Evolutionary conservation across 2,329 filamentous ascomycete species (phyloP).

Genomic region (Paradendryphiella salina): DNA sequence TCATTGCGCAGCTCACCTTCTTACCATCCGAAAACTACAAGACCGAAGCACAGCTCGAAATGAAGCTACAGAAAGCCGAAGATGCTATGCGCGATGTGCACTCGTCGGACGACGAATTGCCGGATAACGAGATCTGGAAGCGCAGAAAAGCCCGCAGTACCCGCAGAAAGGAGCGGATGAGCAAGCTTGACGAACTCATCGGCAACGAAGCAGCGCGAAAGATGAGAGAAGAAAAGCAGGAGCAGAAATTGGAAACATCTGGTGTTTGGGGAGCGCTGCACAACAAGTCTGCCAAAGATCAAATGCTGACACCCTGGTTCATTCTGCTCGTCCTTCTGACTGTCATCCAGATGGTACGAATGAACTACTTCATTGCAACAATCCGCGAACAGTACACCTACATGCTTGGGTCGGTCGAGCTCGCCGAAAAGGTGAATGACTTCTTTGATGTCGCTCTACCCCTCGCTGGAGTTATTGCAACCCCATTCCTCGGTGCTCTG

Average conservation of each 20-base stretch:
- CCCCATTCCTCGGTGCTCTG: conserved; percentile 79
- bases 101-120: conserved; percentile 58
- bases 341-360: conserved; percentile 59
- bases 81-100: conserved; percentile 52
- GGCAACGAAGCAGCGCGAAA: conserved; percentile 65
- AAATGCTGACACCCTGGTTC: conserved; percentile 82
- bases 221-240: conserved; percentile 63
- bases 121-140: conserved; percentile 54
- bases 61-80: conserved; percentile 41
- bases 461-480: conserved; percentile 74
- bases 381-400: conserved; percentile 78
- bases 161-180: conserved; percentile 61
- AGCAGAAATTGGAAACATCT: conserved; percentile 67
- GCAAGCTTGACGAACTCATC: conserved; percentile 72
- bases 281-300: conserved; percentile 67
- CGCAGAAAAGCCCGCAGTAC: conserved; percentile 42
- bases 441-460: conserved; percentile 86
- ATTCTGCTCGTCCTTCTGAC: conserved; percentile 81
- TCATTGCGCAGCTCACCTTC: conserved; percentile 67
- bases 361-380: conserved; percentile 93
- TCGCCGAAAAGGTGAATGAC: conserved; percentile 71
- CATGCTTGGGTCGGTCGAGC: conserved; percentile 64
- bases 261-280: conserved; percentile 88
- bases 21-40: conserved; percentile 81
- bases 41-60: conserved; percentile 53